These are phyloP conservation scores for Russula ochroleuca DNA, from an alignment of 768 basidiomycete genomes.

Conservation along the genomic window DNA sequence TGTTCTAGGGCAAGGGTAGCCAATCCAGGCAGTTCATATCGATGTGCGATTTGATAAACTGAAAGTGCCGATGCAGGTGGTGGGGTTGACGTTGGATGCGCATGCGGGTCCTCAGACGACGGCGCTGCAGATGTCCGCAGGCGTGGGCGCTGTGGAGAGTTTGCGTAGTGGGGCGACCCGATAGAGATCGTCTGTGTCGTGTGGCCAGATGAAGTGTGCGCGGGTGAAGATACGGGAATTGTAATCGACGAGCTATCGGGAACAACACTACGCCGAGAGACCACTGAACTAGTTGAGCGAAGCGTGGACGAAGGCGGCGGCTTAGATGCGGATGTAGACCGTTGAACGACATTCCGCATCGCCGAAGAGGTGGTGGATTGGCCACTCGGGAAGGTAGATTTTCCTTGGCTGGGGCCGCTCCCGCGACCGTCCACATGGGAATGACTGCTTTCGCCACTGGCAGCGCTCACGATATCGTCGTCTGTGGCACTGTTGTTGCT, in stretches of 20 bases:
- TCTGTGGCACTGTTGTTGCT: conserved; percentile 36
- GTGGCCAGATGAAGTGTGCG: conserved; percentile 21
- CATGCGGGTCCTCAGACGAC: conserved; percentile 58
- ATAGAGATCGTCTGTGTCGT: conserved; percentile 42
- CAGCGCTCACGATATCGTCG: conserved; percentile 46
- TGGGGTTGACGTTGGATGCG: conserved; percentile 61
- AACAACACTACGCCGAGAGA: conserved; percentile 18
- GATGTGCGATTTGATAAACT: conserved; percentile 73
- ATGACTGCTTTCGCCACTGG: conserved; percentile 48
- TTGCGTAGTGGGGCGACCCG: conserved; percentile 44
- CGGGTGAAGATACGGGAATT: conserved; percentile 3
- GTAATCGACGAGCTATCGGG: conserved; percentile 14
- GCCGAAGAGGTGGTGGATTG: neutral
- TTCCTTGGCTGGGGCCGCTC: conserved; percentile 24
- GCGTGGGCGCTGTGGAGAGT: conserved; percentile 45
- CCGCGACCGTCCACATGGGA: conserved; percentile 26
- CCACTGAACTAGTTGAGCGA: conserved; percentile 13
- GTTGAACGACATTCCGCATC: conserved; percentile 11
- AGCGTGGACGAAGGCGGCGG: conserved; percentile 17
- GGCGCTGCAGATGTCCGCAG: conserved; percentile 30
- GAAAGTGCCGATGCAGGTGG: conserved; percentile 66
- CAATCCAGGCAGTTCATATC: conserved; percentile 64
- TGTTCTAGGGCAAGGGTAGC: conserved; percentile 67
- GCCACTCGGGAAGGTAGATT: conserved; percentile 21
- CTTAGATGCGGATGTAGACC: conserved; percentile 15